Conservation (phyloP, 495 filamentous ascomycete genomes). For the Penicillium turbatum region DNA sequence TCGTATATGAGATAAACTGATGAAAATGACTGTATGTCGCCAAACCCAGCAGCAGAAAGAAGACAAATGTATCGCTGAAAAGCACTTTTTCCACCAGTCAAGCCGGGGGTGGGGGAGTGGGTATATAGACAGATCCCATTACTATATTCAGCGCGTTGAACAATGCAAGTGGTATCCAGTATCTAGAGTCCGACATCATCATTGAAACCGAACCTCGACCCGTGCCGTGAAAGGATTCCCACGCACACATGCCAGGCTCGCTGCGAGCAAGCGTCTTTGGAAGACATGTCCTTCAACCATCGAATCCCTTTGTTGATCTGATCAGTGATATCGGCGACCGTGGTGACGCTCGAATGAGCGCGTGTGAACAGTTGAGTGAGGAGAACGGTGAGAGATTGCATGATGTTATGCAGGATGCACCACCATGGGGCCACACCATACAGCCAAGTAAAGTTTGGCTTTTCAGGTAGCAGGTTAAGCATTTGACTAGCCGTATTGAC, state of each 20-base stretch:
- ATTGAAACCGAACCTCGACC: slow-evolving; percentile 3
- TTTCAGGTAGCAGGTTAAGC: slow-evolving; percentile 44
- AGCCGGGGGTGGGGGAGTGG: background rate
- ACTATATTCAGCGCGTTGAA: background rate
- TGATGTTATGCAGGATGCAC: slow-evolving; percentile 55
- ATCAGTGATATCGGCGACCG: slow-evolving; percentile 36
- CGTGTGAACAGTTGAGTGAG: slow-evolving; percentile 50
- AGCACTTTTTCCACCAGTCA: background rate
- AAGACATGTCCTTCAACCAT: slow-evolving; percentile 49
- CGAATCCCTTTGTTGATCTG: slow-evolving; percentile 44
- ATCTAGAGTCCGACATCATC: slow-evolving; percentile 7
- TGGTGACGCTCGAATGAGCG: slow-evolving; percentile 32
- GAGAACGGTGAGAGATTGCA: slow-evolving; percentile 53
- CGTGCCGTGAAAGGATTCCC: slow-evolving; percentile 21
- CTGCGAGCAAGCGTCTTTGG: slow-evolving; percentile 40
- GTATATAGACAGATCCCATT: no score
- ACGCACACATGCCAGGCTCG: slow-evolving; percentile 38
- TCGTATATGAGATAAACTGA: background rate
- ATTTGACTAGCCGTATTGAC: slow-evolving; percentile 47
- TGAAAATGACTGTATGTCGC: background rate
- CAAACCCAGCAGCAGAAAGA: background rate
- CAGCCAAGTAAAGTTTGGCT: slow-evolving; percentile 31
- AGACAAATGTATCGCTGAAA: background rate
- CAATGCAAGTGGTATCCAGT: background rate
- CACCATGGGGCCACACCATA: slow-evolving; percentile 55